Evolutionary conservation across 306 rosid genomes (phyloP).

Genomic region (Leucaena leucocephala): DNA sequence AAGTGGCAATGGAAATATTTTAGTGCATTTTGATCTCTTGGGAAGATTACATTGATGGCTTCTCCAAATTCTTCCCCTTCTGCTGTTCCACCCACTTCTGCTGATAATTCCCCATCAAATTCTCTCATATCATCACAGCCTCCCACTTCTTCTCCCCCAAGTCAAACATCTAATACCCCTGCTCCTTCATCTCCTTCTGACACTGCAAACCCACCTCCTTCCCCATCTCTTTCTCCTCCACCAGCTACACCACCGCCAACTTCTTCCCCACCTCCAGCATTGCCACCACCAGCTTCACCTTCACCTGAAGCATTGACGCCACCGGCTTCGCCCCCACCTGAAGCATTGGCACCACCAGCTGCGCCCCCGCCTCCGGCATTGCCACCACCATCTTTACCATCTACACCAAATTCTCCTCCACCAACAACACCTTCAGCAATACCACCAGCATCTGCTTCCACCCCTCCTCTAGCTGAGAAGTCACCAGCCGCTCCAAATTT

Average conservation of each 20-base stretch:
- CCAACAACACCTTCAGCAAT: slow-evolving; percentile 44
- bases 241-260: slow-evolving; percentile 28
- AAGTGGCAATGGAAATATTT: slow-evolving; percentile 40
- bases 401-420: slow-evolving; percentile 46
- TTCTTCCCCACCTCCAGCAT: slow-evolving; percentile 27
- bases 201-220: slow-evolving; percentile 40
- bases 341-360: slow-evolving; percentile 28
- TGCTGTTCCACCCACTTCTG: slow-evolving; percentile 61
- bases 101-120: slow-evolving; percentile 36
- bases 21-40: slow-evolving; percentile 40
- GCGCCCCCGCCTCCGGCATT: slow-evolving; percentile 25
- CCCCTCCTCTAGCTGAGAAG: slow-evolving; percentile 52
- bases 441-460: slow-evolving; percentile 25
- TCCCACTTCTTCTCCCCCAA: slow-evolving; percentile 39
- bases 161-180: slow-evolving; percentile 47
- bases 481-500: slow-evolving; percentile 52
- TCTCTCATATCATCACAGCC: slow-evolving; percentile 49
- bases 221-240: slow-evolving; percentile 52
- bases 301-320: slow-evolving; percentile 36
- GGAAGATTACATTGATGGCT: slow-evolving; percentile 62
- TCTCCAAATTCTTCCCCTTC: slow-evolving; percentile 76
- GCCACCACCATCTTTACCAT: slow-evolving; percentile 33
- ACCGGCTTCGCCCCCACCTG: slow-evolving; percentile 19
- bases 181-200: slow-evolving; percentile 48
- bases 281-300: neutral